A percentile compares a stretch with the other conserved stretches of the same genome.
Evolutionary conservation across 768 basidiomycete species (phyloP).

Genomic region (Termitomyces heimii): DNA sequence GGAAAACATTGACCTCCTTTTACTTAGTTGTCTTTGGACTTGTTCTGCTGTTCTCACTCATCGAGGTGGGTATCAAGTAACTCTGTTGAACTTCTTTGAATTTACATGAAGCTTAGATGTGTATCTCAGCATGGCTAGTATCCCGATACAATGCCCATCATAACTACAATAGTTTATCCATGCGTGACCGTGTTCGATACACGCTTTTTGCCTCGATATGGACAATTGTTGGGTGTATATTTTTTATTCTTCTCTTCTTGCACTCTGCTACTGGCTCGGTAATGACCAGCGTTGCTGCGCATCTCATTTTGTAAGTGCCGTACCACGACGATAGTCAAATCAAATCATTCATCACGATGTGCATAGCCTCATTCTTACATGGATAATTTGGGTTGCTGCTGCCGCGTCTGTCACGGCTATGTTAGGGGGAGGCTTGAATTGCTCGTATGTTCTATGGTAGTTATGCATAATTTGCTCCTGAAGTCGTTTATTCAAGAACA

Average conservation of each 20-base stretch:
- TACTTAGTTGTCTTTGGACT: slow-evolving; percentile 52
- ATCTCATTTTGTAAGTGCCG: slow-evolving; percentile 52
- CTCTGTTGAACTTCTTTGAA: background rate
- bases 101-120: slow-evolving; percentile 34
- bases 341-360: background rate
- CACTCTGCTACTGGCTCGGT: slow-evolving; percentile 39
- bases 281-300: slow-evolving; percentile 56
- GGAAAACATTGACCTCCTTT: slow-evolving; percentile 3
- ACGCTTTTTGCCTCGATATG: slow-evolving; percentile 67
- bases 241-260: slow-evolving; percentile 53
- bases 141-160: slow-evolving; percentile 51
- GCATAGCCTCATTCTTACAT: slow-evolving; percentile 59
- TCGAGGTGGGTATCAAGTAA: slow-evolving; percentile 42
- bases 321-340: slow-evolving; percentile 1
- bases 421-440: slow-evolving; percentile 67
- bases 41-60: slow-evolving; percentile 54
- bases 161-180: slow-evolving; percentile 40
- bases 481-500: slow-evolving; percentile 19
- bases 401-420: slow-evolving; percentile 64
- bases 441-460: slow-evolving; percentile 38
- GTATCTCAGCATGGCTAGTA: slow-evolving; percentile 69
- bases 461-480: background rate
- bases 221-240: slow-evolving; percentile 52
- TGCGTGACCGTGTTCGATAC: slow-evolving; percentile 62
- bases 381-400: slow-evolving; percentile 74